phyloP scores from a whole-genome alignment of 306 rosid genomes.

The Boehmeria nivea region DNA sequence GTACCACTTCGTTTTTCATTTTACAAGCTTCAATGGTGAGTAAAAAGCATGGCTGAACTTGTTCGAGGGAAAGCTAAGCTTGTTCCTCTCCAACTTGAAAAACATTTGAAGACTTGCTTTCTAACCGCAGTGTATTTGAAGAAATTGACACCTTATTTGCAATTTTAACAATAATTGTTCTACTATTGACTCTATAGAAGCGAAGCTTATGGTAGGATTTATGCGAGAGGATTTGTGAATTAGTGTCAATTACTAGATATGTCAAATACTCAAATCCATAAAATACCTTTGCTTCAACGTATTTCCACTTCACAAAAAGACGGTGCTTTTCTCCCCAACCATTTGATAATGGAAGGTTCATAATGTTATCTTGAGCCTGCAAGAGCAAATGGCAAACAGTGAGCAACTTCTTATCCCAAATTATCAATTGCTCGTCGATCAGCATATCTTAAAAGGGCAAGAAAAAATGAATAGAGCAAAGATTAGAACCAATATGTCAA shows the following conservation, averaged over 20 bases:
- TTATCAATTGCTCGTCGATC: no score
- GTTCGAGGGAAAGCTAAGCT: no score
- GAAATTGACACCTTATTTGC: no score
- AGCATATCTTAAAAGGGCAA: no score
- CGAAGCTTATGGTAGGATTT: background rate
- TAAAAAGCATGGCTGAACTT: background rate
- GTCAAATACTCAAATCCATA: no score
- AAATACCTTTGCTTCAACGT: conserved; percentile 78
- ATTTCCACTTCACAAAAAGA: conserved; percentile 83
- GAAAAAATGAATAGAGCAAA: no score
- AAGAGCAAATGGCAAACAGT: conserved; percentile 17
- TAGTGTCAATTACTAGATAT: no score
- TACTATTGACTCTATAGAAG: background rate
- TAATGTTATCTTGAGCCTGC: conserved; percentile 97
- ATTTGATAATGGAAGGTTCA: conserved; percentile 81
- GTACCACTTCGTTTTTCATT: conserved; percentile 6
- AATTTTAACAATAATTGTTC: background rate
- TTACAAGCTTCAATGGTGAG: conserved; percentile 9
- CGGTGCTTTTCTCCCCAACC: conserved; percentile 98
- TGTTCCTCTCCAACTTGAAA: background rate
- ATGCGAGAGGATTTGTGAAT: no score
- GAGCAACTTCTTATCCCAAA: conserved; percentile 12
- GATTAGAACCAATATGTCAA: no score
- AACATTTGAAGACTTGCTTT: no score
- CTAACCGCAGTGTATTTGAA: no score